Percentiles rank a stretch among this genome's conserved stretches.
Evolutionary conservation across 1,284 basidiomycete species (phyloP).

Genomic region (Ganoderma lucidum): DNA sequence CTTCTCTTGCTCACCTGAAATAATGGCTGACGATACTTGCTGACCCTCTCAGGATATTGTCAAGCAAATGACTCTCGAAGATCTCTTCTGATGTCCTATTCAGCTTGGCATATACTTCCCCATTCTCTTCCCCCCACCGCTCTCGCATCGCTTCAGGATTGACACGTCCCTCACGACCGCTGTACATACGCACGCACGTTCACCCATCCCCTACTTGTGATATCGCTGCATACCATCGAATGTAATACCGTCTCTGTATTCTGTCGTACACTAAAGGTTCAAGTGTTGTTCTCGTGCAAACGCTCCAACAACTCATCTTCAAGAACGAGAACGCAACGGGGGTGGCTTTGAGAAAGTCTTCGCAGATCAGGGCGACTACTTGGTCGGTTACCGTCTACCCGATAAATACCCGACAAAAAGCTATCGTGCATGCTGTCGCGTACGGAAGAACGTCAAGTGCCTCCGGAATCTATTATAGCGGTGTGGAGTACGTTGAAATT

Average conservation of each 20-base stretch:
- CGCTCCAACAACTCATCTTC: neutral
- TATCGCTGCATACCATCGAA: slow-evolving; percentile 29
- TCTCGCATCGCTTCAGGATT: slow-evolving; percentile 13
- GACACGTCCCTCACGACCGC: slow-evolving; percentile 23
- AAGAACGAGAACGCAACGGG: neutral
- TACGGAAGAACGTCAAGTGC: slow-evolving; percentile 27
- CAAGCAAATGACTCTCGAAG: slow-evolving; percentile 99
- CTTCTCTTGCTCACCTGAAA: slow-evolving; percentile 29
- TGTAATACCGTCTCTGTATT: slow-evolving; percentile 34
- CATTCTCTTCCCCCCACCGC: neutral
- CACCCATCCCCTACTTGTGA: slow-evolving; percentile 22
- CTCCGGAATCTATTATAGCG: slow-evolving; percentile 35
- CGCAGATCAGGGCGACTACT: slow-evolving; percentile 7
- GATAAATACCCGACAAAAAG: neutral
- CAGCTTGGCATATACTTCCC: slow-evolving; percentile 13
- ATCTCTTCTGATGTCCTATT: slow-evolving; percentile 68
- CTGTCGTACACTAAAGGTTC: slow-evolving; percentile 25
- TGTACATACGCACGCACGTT: slow-evolving; percentile 23
- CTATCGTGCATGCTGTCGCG: neutral
- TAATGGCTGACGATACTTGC: slow-evolving; percentile 9
- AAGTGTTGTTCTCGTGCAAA: slow-evolving; percentile 9
- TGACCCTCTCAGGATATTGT: slow-evolving; percentile 77
- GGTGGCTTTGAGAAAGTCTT: neutral
- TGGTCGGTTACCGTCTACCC: neutral
- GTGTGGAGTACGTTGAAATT: slow-evolving; percentile 33